phyloP scores from a whole-genome alignment of 768 basidiomycete genomes.

The Pleurotus tuoliensis region DNA sequence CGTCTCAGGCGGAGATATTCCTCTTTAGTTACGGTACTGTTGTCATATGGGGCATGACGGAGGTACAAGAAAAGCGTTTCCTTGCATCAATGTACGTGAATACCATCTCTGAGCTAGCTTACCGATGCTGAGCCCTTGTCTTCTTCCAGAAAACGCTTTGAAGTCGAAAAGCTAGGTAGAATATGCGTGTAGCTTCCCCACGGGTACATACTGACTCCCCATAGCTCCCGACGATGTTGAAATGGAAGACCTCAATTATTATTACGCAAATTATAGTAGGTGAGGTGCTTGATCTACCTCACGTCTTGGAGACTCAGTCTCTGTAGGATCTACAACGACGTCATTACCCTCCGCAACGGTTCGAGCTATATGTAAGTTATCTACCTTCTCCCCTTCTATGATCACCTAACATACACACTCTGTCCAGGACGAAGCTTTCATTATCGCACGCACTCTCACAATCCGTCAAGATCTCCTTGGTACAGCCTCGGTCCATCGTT shows the following conservation, averaged over 20 bases:
- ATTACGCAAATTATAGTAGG: conserved; percentile 97
- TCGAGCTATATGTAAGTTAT: conserved; percentile 87
- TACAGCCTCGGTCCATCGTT: conserved; percentile 20
- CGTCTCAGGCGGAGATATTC: conserved; percentile 83
- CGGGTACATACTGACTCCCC: conserved; percentile 6
- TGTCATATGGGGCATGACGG: conserved; percentile 98
- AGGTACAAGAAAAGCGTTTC: conserved; percentile 87
- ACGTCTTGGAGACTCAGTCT: background rate
- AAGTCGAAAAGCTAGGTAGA: conserved; percentile 80
- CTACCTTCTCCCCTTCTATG: conserved; percentile 10
- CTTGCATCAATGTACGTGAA: conserved; percentile 79
- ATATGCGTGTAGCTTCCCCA: conserved; percentile 3
- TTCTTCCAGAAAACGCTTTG: conserved; percentile 78
- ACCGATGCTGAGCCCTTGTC: conserved; percentile 6
- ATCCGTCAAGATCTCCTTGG: conserved; percentile 95
- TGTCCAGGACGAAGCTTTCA: conserved; percentile 86
- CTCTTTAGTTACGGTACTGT: conserved; percentile 93
- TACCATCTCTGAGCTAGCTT: background rate
- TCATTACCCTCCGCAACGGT: conserved; percentile 90
- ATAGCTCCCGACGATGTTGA: conserved; percentile 84
- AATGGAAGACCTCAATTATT: conserved; percentile 96
- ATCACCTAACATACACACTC: background rate
- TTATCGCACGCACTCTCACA: conserved; percentile 93
- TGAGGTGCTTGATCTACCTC: conserved; percentile 26
- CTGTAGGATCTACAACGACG: conserved; percentile 90